Evolutionary conservation across 805 yeast species (phyloP), one percentile per base, ranked within the genome.

Genomic region (Zygosaccharomyces pseudorouxii): DNA sequence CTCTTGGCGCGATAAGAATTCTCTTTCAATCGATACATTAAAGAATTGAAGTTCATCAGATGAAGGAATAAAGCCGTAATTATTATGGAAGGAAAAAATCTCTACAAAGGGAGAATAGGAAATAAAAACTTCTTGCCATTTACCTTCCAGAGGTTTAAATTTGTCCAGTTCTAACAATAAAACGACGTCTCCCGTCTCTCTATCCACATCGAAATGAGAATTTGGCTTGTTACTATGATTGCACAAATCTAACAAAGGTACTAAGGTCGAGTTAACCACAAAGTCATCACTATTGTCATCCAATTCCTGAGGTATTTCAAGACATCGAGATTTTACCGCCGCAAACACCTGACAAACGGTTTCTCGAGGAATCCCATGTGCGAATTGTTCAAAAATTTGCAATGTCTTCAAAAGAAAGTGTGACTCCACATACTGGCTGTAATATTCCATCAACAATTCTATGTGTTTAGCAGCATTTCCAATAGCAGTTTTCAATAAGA

Each of bases 161-260:
- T 52, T 48, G 6, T 51, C 53, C 14, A 46, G 19, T 19, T 65
- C 68, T 8, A 68, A 52, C 10, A 64, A 62, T 40, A 81, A 63
- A 0, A 80, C 27, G 4, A 79, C 65, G 43, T 79, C 82, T 4
- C 67, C 57, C 4, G 65, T 72, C 0, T 41, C 28, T 6, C 72
- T 63, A 60, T 80, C 84, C n/a, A 79, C 70, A 57, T 81, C 92
- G 64, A 82, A 84, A 54, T 69, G 73, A 0, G 85, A 78, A 62
- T 81, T 82, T 40, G 69, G 67, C 18, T 60, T 63, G 48, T 69
- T 70, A 38, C 69, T 65, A 59, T 84, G 92, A 60, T 84, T 84
- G 5, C 77, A 85, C 71, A 78, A 84, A 62, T 84, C 92, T 27
- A 84, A 56, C 1, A 81, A 51, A 0, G 92, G 89, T 0, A 84